Conservation (phyloP, 2,329 filamentous ascomycete species). For the Neofusicoccum umdonicola region DNA sequence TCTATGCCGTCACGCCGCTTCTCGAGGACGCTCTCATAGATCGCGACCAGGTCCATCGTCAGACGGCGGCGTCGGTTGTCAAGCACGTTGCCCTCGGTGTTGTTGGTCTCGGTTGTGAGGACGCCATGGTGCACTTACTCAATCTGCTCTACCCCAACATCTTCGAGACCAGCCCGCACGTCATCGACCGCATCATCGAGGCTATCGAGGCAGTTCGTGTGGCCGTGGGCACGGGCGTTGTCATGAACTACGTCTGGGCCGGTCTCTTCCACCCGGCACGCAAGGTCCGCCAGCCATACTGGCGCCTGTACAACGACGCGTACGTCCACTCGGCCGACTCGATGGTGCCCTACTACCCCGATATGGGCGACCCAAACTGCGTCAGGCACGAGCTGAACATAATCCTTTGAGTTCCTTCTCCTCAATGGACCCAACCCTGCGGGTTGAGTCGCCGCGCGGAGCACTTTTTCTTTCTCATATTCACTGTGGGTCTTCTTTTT, state of each 20-base stretch:
- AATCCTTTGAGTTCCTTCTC: constrained; percentile 60
- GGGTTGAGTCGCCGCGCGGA: background rate
- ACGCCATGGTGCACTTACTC: constrained; percentile 96
- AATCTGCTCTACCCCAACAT: constrained; percentile 96
- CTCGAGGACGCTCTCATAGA: constrained; percentile 97
- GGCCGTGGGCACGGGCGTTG: constrained; percentile 84
- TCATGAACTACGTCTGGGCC: constrained; percentile 98
- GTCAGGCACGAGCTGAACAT: constrained; percentile 80
- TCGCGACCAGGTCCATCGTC: constrained; percentile 94
- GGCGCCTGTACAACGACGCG: constrained; percentile 94
- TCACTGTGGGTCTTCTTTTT: background rate
- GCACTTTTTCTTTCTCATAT: background rate
- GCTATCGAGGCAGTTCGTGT: constrained; percentile 95
- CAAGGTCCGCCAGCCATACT: constrained; percentile 92
- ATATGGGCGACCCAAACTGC: constrained; percentile 75
- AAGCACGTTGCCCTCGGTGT: constrained; percentile 97
- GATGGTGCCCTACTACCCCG: constrained; percentile 95
- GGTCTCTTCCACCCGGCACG: constrained; percentile 94
- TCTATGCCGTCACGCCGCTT: constrained; percentile 93
- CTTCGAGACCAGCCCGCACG: constrained; percentile 96
- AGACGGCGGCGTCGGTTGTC: constrained; percentile 93
- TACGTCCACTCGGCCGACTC: constrained; percentile 91
- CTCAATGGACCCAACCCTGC: background rate
- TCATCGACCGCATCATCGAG: constrained; percentile 96
- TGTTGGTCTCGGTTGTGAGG: constrained; percentile 95